phyloP scores from a whole-genome alignment of 306 rosid genomes.

The Mimosa pudica region DNA sequence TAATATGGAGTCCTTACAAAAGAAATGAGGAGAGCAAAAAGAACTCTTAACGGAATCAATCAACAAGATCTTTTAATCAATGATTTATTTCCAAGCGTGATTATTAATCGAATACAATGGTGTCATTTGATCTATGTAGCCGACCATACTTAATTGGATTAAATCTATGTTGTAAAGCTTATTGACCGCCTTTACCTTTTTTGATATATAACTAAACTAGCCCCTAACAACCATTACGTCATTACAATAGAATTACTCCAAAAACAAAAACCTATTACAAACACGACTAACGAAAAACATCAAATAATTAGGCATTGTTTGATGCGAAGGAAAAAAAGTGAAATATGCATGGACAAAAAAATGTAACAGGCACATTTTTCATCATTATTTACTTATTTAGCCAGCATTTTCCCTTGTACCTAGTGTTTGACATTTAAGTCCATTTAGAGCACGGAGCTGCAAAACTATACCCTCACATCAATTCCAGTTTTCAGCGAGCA shows the following conservation, averaged over 20 bases:
- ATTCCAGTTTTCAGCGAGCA: slow-evolving; percentile 10
- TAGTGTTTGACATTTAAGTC: neutral
- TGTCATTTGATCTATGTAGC: too few species aligned
- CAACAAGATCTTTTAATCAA: too few species aligned
- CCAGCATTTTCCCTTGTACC: neutral
- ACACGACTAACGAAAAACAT: neutral
- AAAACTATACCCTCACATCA: neutral
- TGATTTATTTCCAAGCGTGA: too few species aligned
- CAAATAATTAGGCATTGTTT: neutral
- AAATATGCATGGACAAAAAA: neutral
- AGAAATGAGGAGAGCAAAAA: too few species aligned
- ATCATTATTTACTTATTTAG: neutral
- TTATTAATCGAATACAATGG: too few species aligned
- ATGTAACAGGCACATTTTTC: neutral
- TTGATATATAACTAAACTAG: neutral
- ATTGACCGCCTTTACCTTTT: neutral
- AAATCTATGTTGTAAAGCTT: neutral
- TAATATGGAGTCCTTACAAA: too few species aligned
- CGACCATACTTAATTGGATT: too few species aligned
- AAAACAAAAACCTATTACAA: neutral
- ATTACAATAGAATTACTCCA: neutral
- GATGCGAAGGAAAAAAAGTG: neutral
- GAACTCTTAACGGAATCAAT: too few species aligned
- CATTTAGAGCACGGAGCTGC: neutral
- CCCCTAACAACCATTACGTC: neutral